A percentile compares a stretch with the other conserved stretches of the same genome.
Evolutionary conservation across 1,284 basidiomycete genomes (phyloP).

Genomic region (Puccinia hordei): DNA sequence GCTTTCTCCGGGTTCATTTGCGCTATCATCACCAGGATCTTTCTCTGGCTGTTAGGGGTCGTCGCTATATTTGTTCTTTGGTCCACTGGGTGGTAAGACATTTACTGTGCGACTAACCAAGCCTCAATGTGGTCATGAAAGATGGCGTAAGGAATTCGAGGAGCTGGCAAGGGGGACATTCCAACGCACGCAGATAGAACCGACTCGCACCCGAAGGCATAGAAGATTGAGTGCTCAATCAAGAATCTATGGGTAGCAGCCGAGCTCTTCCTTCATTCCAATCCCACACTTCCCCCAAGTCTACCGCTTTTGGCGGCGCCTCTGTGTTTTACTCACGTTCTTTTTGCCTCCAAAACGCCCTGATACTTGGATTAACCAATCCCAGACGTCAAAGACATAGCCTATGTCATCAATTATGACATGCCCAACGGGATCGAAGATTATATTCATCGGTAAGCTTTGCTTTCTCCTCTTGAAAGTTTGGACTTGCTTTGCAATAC

Average conservation of each 20-base stretch:
- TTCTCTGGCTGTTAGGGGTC: slow-evolving; percentile 13
- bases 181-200: slow-evolving; percentile 21
- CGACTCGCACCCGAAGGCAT: slow-evolving; percentile 15
- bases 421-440: slow-evolving; percentile 56
- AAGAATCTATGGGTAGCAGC: slow-evolving; percentile 12
- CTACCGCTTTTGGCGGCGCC: slow-evolving; percentile 19
- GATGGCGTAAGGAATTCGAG: slow-evolving; percentile 37
- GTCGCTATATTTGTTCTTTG: slow-evolving; percentile 28
- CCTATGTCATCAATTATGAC: slow-evolving; percentile 57
- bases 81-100: slow-evolving; percentile 27
- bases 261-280: not conserved
- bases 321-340: slow-evolving; percentile 35
- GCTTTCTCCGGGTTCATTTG: slow-evolving; percentile 29
- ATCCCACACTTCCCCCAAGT: not conserved
- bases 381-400: slow-evolving; percentile 56
- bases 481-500: slow-evolving; percentile 52
- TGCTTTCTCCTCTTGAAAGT: slow-evolving; percentile 50
- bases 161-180: slow-evolving; percentile 13
- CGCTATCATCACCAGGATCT: slow-evolving; percentile 29
- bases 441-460: slow-evolving; percentile 53
- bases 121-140: slow-evolving; percentile 27
- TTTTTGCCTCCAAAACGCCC: too few species aligned
- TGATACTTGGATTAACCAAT: slow-evolving; percentile 25
- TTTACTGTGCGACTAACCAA: slow-evolving; percentile 32
- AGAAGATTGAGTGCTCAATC: slow-evolving; percentile 6